Base-by-base conservation (phyloP, 352 stramenopile genomes). In the Saprolegnia parasitica region DNA sequence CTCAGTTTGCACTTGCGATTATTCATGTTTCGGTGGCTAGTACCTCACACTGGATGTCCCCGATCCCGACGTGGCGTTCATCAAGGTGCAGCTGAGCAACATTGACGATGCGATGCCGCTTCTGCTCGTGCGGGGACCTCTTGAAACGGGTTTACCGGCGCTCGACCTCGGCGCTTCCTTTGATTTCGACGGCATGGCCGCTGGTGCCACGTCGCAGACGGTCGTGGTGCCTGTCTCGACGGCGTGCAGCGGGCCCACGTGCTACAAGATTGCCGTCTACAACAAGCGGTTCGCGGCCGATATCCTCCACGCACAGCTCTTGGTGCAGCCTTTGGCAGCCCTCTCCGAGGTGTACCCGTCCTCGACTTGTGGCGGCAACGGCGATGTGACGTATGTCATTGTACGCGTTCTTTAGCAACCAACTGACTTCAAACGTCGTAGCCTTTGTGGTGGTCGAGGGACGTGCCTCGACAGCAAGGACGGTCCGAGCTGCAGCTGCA, bases 251-350 rank as follows among this genome's bases (percentile, higher is more conserved):
- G 80, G 73, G 32, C 66, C 70, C 13, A 29, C 49, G 5, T 90
- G 84, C 77, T 92, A 81, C 77, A 92, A 92, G 64, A 68, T 92
- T 11, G 80, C 83, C 0, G 50, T 90, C 1, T 76, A 87, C 76
- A 90, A 92, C 65, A 83, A 82, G 37, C 67, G 77, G 21, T 79
- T 85, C 18, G 84, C 84, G 1, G 81, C 77, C 35, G 72, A 72
- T 29, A 56, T 67, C 1, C 72, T 92, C 18, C 72, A 62, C n/a
- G 89, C 80, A 35, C 67, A 73, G 0, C 64, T 92, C 3, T 71
- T 81, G 70, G 74, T 84, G 37, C 61, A 67, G 37, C 56, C 88
- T 6, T 76, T 85, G 35, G 56, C 45, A 1, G 79, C 75, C 20
- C 61, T 61, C 26, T 47, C 60, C 0, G 56, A 70, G 0, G 70